Base-by-base conservation (phyloP, 768 basidiomycete species). In the Mycena capillaripes region DNA sequence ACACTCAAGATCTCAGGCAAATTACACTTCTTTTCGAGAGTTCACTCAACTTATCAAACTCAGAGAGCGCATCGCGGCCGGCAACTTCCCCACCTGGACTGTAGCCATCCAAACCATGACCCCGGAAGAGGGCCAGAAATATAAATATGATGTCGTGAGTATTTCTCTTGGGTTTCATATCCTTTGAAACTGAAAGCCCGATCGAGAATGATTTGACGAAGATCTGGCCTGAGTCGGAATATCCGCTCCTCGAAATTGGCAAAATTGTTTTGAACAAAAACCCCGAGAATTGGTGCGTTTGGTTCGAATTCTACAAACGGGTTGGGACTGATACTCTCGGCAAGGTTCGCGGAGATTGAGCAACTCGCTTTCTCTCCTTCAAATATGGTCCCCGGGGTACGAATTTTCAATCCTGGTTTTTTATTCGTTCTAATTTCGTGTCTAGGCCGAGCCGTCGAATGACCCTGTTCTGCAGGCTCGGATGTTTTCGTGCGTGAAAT, bases 391-490 rank as follows among this genome's bases (percentile, higher is more conserved):
- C 73, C 73, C 11, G 73, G 73, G 42, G 73, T 73, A 19, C 21
- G 59, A 7, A 27, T 5, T 25, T 38, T 17, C 11, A 16, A n/a
- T n/a, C n/a, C n/a, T n/a, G n/a, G n/a, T n/a, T n/a, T n/a, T n/a
- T 25, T 9, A 23, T 2, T 59, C 9, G 6, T 29, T 25, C 36
- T 69, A 16, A 65, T 60, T 48, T n/a, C 42, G 23, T 32, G 40
- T 46, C 36, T 19, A 71, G 69, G 69, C 63, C 23, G 74, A 75
- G 36, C 66, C 74, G 11, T 75, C 74, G 9, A 75, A 75, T 53
- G 74, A 75, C n/a, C 74, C 70, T 19, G 70, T 75, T n/a, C 70
- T 75, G 9, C 74, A 75, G 42, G 44, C 74, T 17, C 74, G 74
- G 27, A 38, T 71, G 10, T 75, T 69, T 40, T n/a, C 69, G 61